Percentiles rank a stretch among this genome's conserved stretches.
These are phyloP conservation scores for Colletotrichum sp. DNA, from an alignment of 2,329 filamentous ascomycete genomes.

Conservation along the genomic window DNA sequence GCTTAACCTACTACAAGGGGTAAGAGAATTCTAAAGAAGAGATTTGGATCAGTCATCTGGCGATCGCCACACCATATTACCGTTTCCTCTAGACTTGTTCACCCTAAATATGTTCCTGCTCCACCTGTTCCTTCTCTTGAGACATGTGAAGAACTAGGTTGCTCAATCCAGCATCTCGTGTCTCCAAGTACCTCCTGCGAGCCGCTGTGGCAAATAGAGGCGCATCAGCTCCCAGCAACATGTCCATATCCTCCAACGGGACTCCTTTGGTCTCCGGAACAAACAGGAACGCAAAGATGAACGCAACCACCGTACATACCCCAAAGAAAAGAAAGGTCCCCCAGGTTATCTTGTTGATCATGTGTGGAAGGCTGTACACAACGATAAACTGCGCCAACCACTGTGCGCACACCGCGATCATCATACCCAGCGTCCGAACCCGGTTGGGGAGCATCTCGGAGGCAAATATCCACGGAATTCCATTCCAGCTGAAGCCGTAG, in stretches of 20 bases:
- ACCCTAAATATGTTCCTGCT: not conserved
- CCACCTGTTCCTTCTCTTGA: not conserved
- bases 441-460: not conserved
- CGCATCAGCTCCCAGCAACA: not conserved
- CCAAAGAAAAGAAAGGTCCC: not conserved
- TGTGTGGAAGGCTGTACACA: not conserved
- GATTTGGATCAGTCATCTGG: not conserved
- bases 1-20: conserved; percentile 16
- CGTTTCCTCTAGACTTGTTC: not conserved
- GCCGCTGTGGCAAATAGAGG: not conserved
- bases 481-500: not conserved
- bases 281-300: not conserved
- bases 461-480: not conserved
- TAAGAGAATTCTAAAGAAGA: not conserved
- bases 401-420: not conserved
- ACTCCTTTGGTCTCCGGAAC: not conserved
- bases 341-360: not conserved
- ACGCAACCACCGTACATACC: not conserved
- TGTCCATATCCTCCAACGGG: not conserved
- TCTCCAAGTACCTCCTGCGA: not conserved
- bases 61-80: not conserved
- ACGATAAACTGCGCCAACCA: not conserved
- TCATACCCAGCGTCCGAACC: not conserved
- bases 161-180: not conserved
- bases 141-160: not conserved